Conservation (phyloP, 768 basidiomycete species). For the Pleurotus ostreatus region DNA sequence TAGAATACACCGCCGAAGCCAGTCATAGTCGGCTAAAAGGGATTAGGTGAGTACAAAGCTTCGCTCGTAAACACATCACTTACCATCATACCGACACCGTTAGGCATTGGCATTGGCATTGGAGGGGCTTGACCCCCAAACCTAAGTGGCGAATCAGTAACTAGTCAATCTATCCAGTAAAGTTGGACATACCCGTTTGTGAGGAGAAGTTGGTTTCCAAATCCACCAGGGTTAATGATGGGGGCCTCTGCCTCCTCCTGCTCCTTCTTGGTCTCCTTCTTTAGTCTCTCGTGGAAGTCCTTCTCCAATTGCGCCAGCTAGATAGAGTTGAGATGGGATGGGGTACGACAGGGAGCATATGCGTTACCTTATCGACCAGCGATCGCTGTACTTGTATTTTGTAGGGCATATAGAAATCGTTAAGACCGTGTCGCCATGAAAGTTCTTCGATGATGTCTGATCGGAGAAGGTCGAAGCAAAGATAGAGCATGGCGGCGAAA, state of each 20-base stretch:
- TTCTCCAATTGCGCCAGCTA: slow-evolving; percentile 80
- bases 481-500: slow-evolving; percentile 85
- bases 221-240: slow-evolving; percentile 82
- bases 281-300: slow-evolving; percentile 82
- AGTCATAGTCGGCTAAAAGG: slow-evolving; percentile 49
- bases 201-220: slow-evolving; percentile 56
- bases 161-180: slow-evolving; percentile 8
- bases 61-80: slow-evolving; percentile 19
- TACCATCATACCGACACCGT: slow-evolving; percentile 48
- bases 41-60: slow-evolving; percentile 1
- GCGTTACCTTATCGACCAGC: slow-evolving; percentile 64
- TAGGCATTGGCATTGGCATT: slow-evolving; percentile 47
- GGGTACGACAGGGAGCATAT: background rate
- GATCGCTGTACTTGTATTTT: slow-evolving; percentile 84
- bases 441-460: slow-evolving; percentile 92
- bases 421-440: slow-evolving; percentile 93
- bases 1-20: slow-evolving; percentile 41
- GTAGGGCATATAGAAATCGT: slow-evolving; percentile 98
- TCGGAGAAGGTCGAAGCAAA: slow-evolving; percentile 94
- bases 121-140: slow-evolving; percentile 64
- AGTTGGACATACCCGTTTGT: slow-evolving; percentile 62
- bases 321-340: slow-evolving; percentile 9
- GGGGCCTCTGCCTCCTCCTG: slow-evolving; percentile 81
- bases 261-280: slow-evolving; percentile 87
- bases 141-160: slow-evolving; percentile 27